A percentile compares a stretch with the other conserved stretches of the same genome.
phyloP scores from a whole-genome alignment of 371 early-diverging fungal species.

The Chytridium lagenaria region DNA sequence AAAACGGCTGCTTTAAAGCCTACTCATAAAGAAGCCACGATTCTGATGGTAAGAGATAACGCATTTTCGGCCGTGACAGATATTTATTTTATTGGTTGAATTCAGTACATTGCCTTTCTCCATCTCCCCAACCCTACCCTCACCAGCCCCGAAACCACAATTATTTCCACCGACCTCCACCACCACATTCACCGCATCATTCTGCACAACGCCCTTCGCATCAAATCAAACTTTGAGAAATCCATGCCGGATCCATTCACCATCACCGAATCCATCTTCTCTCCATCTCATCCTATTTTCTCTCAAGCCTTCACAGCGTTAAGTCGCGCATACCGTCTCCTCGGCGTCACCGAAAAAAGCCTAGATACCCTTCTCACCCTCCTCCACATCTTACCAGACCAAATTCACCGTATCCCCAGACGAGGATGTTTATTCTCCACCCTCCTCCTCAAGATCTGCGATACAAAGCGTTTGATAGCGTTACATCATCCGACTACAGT shows the following conservation, averaged over 20 bases:
- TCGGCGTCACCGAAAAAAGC: not conserved
- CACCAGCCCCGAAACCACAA: not conserved
- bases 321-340: not conserved
- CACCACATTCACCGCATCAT: no score
- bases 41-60: conserved; percentile 23
- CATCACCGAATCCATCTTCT: not conserved
- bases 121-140: not conserved
- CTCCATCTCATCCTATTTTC: not conserved
- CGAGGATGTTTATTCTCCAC: conserved; percentile 2
- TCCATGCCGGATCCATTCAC: not conserved
- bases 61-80: conserved; percentile 1
- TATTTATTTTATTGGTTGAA: no score
- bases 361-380: not conserved
- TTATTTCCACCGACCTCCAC: no score
- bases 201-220: no score
- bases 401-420: not conserved
- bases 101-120: not conserved
- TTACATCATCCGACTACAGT: not conserved
- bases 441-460: not conserved
- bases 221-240: no score
- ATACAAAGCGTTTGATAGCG: not conserved
- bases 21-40: not conserved
- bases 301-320: not conserved
- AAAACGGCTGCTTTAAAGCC: conserved; percentile 32
- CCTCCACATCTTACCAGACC: conserved; percentile 26